Evolutionary conservation across 768 basidiomycete genomes (phyloP), one percentile per base, ranked within the genome.

Genomic region (Tulasnella sp.): DNA sequence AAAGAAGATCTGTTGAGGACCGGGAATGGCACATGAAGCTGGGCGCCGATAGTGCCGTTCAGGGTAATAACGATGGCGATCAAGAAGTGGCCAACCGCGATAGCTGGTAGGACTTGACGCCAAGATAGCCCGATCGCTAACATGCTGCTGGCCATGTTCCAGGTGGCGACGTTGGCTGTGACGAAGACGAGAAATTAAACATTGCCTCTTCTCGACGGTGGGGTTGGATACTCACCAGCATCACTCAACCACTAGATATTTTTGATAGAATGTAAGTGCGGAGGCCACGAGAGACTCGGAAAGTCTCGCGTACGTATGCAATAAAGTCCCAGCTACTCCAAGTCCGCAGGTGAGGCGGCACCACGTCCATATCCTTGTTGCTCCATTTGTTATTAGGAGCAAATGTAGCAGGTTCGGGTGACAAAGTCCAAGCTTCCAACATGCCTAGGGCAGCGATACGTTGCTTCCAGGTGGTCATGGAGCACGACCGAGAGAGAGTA

Each of bases 1-100:
- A 91, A 86, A 0, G 84, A 88, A 1, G 88, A 87, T 14, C 89
- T 75, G 62, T 83, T 86, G n/a, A 89, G 72, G 49, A 91, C 76
- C 0, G 79, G 76, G 66, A 89, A 89, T 0, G 84, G 78, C 23
- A 90, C 71, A 62, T 86, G 86, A 8, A 61, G 49, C 35, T 48
- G 36, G 23, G 87, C 83, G 23, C 88, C 86, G 25, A 80, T 75
- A 4, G 83, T 81, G 48, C 88, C 88, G 64, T 88, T 91, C 46
- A 85, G 70, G 1, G 87, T 78, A 73, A 90, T 80, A 17, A 81
- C 78, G 56, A 79, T 68, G 2, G 83, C 78, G 59, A 89, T 86
- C 62, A 89, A 77, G 60, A 76, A 68, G 64, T 86, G 82, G 17
- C 82, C 86, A 15, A 84, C 70, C 6, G 83, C 81, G 60, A 88